Conservation (phyloP, 768 basidiomycete species). For the Hygrophorus pudorinus region DNA sequence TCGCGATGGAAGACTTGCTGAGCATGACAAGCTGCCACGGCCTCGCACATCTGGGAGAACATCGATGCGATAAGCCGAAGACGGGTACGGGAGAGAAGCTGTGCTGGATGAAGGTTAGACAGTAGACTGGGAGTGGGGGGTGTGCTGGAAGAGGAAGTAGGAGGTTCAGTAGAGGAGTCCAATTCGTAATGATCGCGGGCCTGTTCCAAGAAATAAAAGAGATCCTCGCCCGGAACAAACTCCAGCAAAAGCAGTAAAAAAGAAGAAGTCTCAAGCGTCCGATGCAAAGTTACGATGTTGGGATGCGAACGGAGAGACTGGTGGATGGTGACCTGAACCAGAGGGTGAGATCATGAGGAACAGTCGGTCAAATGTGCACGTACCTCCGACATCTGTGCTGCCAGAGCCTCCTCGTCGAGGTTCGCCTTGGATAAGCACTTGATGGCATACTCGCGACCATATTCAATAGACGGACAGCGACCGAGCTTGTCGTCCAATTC, state of each 20-base stretch:
- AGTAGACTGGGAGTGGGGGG: slow-evolving; percentile 93
- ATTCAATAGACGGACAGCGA: slow-evolving; percentile 31
- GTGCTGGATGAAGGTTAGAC: slow-evolving; percentile 66
- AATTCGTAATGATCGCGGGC: slow-evolving; percentile 77
- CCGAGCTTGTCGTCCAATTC: slow-evolving; percentile 35
- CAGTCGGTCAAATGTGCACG: slow-evolving; percentile 7
- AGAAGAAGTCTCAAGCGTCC: slow-evolving; percentile 85
- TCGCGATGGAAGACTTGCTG: slow-evolving; percentile 90
- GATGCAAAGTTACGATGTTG: slow-evolving; percentile 92
- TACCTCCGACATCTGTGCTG: slow-evolving; percentile 87
- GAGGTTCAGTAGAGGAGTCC: slow-evolving; percentile 30
- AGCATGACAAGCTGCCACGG: slow-evolving; percentile 89
- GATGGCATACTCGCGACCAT: slow-evolving; percentile 85
- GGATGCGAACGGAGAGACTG: slow-evolving; percentile 83
- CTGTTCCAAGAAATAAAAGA: slow-evolving; percentile 98
- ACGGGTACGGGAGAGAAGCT: slow-evolving; percentile 78
- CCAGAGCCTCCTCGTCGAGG: slow-evolving; percentile 79
- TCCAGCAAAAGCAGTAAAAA: slow-evolving; percentile 91
- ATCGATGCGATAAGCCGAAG: slow-evolving; percentile 91
- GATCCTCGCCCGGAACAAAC: slow-evolving; percentile 92
- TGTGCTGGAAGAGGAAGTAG: slow-evolving; percentile 46
- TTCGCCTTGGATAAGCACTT: slow-evolving; percentile 95
- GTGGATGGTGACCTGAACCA: slow-evolving; percentile 76
- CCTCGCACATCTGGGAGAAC: slow-evolving; percentile 99
- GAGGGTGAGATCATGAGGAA: slow-evolving; percentile 7